These are phyloP conservation scores for Amoebophrya sp. DNA, from an alignment of 169 alveolate genomes.

Conservation along the genomic window DNA sequence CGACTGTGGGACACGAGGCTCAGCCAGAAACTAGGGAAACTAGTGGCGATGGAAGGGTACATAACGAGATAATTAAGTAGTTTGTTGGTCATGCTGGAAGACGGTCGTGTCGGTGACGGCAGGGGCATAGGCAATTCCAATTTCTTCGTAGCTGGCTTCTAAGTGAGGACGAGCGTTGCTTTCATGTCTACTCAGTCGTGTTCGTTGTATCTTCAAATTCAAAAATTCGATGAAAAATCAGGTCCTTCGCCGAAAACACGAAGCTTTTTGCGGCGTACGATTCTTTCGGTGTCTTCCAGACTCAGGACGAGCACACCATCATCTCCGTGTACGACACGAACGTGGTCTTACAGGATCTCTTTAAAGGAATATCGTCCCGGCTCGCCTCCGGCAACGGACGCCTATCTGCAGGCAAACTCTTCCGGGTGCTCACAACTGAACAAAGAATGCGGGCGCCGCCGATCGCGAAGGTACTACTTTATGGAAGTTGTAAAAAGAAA, in stretches of 20 bases:
- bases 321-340: neutral
- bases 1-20: neutral
- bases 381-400: neutral
- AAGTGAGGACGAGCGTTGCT: too few relatives aligned
- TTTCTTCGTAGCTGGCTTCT: too few relatives aligned
- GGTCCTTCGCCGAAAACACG: neutral
- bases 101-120: too few relatives aligned
- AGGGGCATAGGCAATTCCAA: too few relatives aligned
- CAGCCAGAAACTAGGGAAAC: neutral
- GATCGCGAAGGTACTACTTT: neutral
- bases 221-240: neutral
- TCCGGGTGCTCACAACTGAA: neutral
- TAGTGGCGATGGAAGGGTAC: neutral
- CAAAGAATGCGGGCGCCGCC: neutral
- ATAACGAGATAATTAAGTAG: neutral
- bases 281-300: neutral
- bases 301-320: neutral
- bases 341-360: neutral
- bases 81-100: too few relatives aligned
- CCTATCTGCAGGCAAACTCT: neutral
- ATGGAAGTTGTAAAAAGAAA: neutral
- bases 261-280: neutral
- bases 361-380: neutral
- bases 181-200: too few relatives aligned
- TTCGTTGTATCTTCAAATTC: too few relatives aligned